Conservation (phyloP, 129 eudicot genomes). For the Pittosporum tobira region DNA sequence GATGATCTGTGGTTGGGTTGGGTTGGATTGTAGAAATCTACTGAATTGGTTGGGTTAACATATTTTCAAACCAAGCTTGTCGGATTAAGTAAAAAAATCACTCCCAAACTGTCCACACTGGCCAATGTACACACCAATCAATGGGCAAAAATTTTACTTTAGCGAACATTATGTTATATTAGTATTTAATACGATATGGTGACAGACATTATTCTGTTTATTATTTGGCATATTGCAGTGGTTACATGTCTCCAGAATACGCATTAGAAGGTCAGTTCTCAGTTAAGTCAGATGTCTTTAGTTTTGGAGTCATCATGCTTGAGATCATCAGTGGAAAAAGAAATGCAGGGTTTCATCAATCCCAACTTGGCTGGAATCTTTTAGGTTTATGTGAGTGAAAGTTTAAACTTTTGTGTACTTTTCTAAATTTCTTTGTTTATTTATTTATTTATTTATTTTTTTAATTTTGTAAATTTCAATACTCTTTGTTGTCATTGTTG, state of each 20-base stretch:
- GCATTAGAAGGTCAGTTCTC: conserved; percentile 39
- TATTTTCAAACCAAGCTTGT: no score
- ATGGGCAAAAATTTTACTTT: no score
- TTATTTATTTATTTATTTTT: neutral
- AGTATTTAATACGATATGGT: neutral
- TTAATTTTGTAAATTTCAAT: neutral
- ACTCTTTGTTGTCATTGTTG: no score
- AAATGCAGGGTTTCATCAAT: conserved; percentile 21
- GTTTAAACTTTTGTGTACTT: neutral
- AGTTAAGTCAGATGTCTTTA: conserved; percentile 36
- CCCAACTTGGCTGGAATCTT: conserved; percentile 20
- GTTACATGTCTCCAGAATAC: conserved; percentile 35
- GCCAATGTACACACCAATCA: no score
- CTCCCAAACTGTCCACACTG: no score
- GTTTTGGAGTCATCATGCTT: conserved; percentile 41
- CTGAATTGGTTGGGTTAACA: no score
- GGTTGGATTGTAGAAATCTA: no score
- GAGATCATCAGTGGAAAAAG: conserved; percentile 44
- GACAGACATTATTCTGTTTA: neutral
- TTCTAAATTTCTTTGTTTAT: neutral
- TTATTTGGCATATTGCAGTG: conserved; percentile 7
- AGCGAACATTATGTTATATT: no score
- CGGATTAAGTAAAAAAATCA: no score
- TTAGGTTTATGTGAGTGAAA: conserved; percentile 33
- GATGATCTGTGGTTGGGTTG: no score